Evolutionary conservation across 1,284 basidiomycete species (phyloP).

Genomic region (Pulveroboletus sp.): DNA sequence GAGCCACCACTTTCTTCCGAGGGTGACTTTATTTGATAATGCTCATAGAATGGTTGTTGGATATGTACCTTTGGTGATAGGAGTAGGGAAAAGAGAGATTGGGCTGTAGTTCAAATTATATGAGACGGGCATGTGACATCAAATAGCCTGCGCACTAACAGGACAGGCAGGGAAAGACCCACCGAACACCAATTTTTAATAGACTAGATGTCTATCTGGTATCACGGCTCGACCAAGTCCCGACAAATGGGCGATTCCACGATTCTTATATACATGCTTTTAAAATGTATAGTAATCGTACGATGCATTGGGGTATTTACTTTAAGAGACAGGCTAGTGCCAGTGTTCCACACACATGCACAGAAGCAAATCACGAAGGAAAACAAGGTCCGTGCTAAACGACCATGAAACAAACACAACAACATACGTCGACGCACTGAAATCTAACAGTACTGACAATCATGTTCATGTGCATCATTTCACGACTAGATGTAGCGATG

Average conservation of each 20-base stretch:
- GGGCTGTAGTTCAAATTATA: too few relatives aligned
- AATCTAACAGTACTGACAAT: not conserved
- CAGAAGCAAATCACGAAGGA: not conserved
- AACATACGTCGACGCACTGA: not conserved
- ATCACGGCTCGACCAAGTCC: too few relatives aligned
- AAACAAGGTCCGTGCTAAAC: constrained; percentile 17
- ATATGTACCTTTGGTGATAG: too few relatives aligned
- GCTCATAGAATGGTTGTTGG: too few relatives aligned
- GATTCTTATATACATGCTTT: not conserved
- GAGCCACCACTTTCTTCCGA: too few relatives aligned
- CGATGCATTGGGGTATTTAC: constrained; percentile 23
- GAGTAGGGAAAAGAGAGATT: too few relatives aligned
- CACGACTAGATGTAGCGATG: constrained; percentile 9
- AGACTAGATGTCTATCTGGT: too few relatives aligned
- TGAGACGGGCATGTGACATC: too few relatives aligned
- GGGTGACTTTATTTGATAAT: too few relatives aligned
- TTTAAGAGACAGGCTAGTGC: constrained; percentile 25
- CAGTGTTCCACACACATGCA: constrained; percentile 31
- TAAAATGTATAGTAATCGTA: constrained; percentile 21
- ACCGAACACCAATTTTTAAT: too few relatives aligned
- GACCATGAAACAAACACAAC: constrained; percentile 3
- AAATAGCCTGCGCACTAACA: too few relatives aligned
- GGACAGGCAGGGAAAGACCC: too few relatives aligned
- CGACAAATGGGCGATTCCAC: not conserved
- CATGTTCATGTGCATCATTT: not conserved